Conservation (phyloP, 257 asterid species). For the Henckelia pumila region DNA sequence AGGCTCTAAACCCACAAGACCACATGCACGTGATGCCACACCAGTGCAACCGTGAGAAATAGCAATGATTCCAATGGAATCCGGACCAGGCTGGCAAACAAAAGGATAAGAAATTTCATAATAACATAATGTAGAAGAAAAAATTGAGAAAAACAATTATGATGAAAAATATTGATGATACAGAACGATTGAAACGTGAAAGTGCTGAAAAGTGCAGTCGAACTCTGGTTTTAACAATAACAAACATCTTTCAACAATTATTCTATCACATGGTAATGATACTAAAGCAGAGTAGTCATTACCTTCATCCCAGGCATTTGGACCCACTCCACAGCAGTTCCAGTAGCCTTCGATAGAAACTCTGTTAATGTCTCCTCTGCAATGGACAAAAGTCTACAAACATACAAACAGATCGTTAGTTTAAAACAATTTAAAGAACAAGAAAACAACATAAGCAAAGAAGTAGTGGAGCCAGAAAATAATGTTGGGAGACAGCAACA, state of each 20-base stretch:
- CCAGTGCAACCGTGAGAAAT: slow-evolving; percentile 99
- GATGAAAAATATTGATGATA: neutral
- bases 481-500: neutral
- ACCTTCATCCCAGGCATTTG: slow-evolving; percentile 75
- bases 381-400: slow-evolving; percentile 54
- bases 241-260: neutral
- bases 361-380: slow-evolving; percentile 65
- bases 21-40: slow-evolving; percentile 99
- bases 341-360: slow-evolving; percentile 62
- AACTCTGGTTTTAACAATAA: neutral
- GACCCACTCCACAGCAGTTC: slow-evolving; percentile 68
- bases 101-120: slow-evolving; percentile 2
- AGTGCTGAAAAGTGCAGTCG: neutral
- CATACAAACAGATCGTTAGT: slow-evolving; percentile 11
- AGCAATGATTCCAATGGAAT: slow-evolving; percentile 99
- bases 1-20: slow-evolving; percentile 95
- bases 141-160: neutral
- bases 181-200: neutral
- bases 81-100: slow-evolving; percentile 95
- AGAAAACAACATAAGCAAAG: neutral
- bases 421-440: neutral
- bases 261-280: neutral
- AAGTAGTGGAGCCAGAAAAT: neutral
- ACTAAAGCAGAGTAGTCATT: neutral
- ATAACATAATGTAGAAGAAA: neutral